Conservation (phyloP, 176 grass and related monocot species). For the Melocanna baccifera region DNA sequence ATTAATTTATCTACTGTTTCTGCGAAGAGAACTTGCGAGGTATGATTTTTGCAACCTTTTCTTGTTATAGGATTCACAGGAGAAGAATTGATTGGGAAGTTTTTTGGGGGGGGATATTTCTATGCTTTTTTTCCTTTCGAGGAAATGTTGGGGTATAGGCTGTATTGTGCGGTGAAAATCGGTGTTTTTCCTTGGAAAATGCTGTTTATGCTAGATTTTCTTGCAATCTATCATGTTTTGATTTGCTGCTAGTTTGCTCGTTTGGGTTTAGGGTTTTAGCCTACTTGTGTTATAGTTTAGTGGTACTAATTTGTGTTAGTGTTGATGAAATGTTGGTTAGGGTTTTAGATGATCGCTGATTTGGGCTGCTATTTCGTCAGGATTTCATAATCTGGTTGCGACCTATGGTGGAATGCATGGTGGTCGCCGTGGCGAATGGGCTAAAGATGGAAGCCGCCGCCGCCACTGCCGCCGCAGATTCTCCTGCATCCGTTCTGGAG, state of each 20-base stretch:
- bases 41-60: neutral
- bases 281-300: neutral
- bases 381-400: slow-evolving; percentile 11
- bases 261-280: slow-evolving; percentile 7
- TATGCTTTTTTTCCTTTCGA: neutral
- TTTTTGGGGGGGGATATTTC: neutral
- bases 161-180: neutral
- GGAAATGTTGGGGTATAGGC: neutral
- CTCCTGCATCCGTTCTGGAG: slow-evolving; percentile 83
- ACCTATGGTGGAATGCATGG: slow-evolving; percentile 46
- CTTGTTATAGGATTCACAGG: neutral
- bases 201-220: neutral
- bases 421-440: slow-evolving; percentile 37
- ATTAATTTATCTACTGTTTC: neutral
- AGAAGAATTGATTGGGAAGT: neutral
- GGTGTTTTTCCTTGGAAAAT: neutral
- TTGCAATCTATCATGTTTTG: neutral
- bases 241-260: neutral
- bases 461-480: slow-evolving; percentile 47
- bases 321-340: neutral
- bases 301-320: neutral
- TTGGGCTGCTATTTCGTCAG: neutral
- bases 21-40: neutral
- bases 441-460: slow-evolving; percentile 25
- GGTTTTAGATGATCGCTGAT: slow-evolving; percentile 21